Conservation (phyloP, 2,329 filamentous ascomycete genomes). For the Epichloe hybrida region DNA sequence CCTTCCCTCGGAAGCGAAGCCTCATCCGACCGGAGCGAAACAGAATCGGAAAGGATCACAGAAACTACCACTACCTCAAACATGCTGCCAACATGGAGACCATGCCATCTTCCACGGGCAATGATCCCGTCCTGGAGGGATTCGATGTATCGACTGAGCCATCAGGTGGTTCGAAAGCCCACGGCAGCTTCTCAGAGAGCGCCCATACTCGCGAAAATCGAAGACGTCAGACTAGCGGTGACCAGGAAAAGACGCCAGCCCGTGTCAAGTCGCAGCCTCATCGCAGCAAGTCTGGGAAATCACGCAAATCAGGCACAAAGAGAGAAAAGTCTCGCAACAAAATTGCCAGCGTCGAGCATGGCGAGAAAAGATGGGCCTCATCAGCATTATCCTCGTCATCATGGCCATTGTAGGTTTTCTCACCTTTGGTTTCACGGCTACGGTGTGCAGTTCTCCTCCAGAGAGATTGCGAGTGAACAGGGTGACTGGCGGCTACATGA, state of each 20-base stretch:
- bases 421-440: constrained; percentile 88
- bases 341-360: constrained; percentile 88
- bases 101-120: constrained; percentile 80
- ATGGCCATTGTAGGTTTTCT: constrained; percentile 86
- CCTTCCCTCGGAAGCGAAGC: constrained; percentile 62
- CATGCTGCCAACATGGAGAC: constrained; percentile 90
- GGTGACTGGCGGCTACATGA: constrained; percentile 75
- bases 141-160: constrained; percentile 50
- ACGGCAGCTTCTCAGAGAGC: constrained; percentile 32
- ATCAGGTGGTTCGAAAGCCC: constrained; percentile 30
- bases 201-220: constrained; percentile 25
- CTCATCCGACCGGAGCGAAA: constrained; percentile 81
- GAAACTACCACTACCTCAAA: constrained; percentile 90
- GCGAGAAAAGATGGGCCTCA: constrained; percentile 94
- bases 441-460: constrained; percentile 65
- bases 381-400: constrained; percentile 83
- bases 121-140: constrained; percentile 77
- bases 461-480: constrained; percentile 70
- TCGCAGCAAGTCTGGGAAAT: constrained; percentile 42
- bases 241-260: constrained; percentile 19
- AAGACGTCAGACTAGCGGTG: constrained; percentile 19
- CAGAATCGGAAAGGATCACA: constrained; percentile 72
- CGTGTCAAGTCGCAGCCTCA: constrained; percentile 21
- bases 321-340: constrained; percentile 26
- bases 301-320: constrained; percentile 36